Base-by-base conservation (phyloP, 225 moss, liverwort and hornwort genomes). In the Takakia lepidozioides region DNA sequence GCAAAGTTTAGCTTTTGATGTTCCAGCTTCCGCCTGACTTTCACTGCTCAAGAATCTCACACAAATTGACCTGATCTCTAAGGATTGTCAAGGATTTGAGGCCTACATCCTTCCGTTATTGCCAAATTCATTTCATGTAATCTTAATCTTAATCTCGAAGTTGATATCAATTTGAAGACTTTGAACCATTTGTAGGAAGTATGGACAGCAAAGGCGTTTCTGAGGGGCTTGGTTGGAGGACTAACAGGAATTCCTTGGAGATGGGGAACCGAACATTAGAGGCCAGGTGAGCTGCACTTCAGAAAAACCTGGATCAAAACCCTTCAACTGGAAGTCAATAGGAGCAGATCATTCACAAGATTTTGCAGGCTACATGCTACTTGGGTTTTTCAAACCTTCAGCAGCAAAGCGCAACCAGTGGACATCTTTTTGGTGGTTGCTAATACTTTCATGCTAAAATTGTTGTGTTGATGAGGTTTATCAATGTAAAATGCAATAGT, bases 251-350 rank as follows among this genome's bases (percentile, higher is more conserved):
- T 17, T 52, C 68, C 21, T 40, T 80, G 51, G 61, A 83, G 54
- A 58, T 57, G 25, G 59, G 66, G 20, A 74, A 74, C 13, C 38
- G 25, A 11, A 50, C 65, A 23, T 55, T 69, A 49, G 71, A 73
- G 55, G 52, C 63, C 25, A 79, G 71, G 73, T 87, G 34, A 62
- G 19, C 24, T n/a, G n/a, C n/a, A n/a, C n/a, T n/a, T n/a, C n/a
- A n/a, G n/a, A n/a, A n/a, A n/a, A n/a, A n/a, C n/a, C n/a, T n/a
- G n/a, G n/a, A n/a, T n/a, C n/a, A n/a, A n/a, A n/a, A n/a, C n/a
- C n/a, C n/a, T n/a, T n/a, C n/a, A n/a, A n/a, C n/a, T n/a, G n/a
- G n/a, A n/a, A n/a, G n/a, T n/a, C n/a, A n/a, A n/a, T n/a, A n/a
- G n/a, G n/a, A n/a, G n/a, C n/a, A n/a, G n/a, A n/a, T n/a, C n/a